A percentile compares a stretch with the other conserved stretches of the same genome.
phyloP scores from a whole-genome alignment of 1,139 yeast genomes.

The Scheffersomyces quercinus region DNA sequence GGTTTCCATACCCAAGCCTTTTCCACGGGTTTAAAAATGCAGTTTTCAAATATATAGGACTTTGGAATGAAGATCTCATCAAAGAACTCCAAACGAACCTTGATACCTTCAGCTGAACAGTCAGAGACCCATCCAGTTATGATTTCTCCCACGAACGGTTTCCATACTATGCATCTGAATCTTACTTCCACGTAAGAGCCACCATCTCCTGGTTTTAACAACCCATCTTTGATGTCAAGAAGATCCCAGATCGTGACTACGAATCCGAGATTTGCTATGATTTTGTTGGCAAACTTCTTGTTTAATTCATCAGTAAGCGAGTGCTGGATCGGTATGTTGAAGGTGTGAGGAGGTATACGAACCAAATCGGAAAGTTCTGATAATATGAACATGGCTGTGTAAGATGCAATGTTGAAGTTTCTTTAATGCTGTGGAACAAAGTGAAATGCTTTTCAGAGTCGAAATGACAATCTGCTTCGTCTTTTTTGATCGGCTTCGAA shows the following conservation, averaged over 20 bases:
- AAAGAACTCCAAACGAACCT: slow-evolving; percentile 80
- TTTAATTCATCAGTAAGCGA: slow-evolving; percentile 82
- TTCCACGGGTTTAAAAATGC: slow-evolving; percentile 69
- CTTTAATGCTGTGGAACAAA: no score
- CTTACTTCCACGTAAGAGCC: slow-evolving; percentile 76
- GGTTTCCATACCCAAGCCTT: slow-evolving; percentile 95
- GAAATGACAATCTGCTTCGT: no score
- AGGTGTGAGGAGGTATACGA: slow-evolving; percentile 84
- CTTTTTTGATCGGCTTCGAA: no score
- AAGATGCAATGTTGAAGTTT: no score
- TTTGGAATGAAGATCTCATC: slow-evolving; percentile 91
- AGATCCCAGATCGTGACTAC: slow-evolving; percentile 86
- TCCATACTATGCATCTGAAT: slow-evolving; percentile 79
- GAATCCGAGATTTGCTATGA: slow-evolving; percentile 80
- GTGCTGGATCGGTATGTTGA: slow-evolving; percentile 66
- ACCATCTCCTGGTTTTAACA: slow-evolving; percentile 95
- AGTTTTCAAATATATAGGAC: slow-evolving; percentile 74
- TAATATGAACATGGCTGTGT: slow-evolving; percentile 69
- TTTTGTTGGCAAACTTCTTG: slow-evolving; percentile 79
- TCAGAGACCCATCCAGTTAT: slow-evolving; percentile 91
- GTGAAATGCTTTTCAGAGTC: background rate
- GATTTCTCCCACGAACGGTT: slow-evolving; percentile 95
- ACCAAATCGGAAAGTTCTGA: slow-evolving; percentile 80
- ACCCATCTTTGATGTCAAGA: slow-evolving; percentile 77
- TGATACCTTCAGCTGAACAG: slow-evolving; percentile 83